Base-by-base conservation (phyloP, 345 rosid species). In the Lepidium didymum region DNA sequence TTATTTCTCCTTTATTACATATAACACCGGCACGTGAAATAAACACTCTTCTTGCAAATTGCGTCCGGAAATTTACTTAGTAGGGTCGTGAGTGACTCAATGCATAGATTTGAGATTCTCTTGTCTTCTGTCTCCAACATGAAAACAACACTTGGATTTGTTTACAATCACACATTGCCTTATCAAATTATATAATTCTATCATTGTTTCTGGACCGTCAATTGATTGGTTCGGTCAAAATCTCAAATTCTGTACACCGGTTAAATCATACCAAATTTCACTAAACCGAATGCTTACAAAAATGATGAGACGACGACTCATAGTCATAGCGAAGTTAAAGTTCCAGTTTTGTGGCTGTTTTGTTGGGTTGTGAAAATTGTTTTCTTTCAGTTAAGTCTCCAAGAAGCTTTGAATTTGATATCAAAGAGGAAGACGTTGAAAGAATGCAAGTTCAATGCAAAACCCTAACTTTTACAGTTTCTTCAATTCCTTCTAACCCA, bases 391-490 rank as follows among this genome's bases (percentile, higher is more conserved):
- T 70, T 41, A 42, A 45, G 27, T 59, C 59, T 14, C 41, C 58
- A 10, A 27, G 40, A 59, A 69, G 31, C 36, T 52, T 52, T 60
- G 46, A 34, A 63, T n/a, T n/a, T n/a, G n/a, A n/a, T n/a, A n/a
- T n/a, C n/a, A n/a, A n/a, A n/a, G n/a, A n/a, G n/a, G n/a, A 21
- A 9, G 43, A 37, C 19, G 58, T 7, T 60, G 52, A 37, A 59
- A 62, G 15, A 1, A 62, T 62, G 80, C 76, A 66, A 56, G 80
- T 81, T 85, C 79, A 71, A 34, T 62, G 78, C 81, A 84, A 69
- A 77, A 8, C 79, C 77, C 59, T 79, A 18, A 8, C 50, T 44
- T 73, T 11, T 6, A 47, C 74, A 6, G 74, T 75, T 40, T 61
- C 80, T 53, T 76, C 79, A 13, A 53, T 50, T 23, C 8, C 67